Evolutionary conservation across 805 yeast species (phyloP).

Genomic region (Maudiozyma bulderi): DNA sequence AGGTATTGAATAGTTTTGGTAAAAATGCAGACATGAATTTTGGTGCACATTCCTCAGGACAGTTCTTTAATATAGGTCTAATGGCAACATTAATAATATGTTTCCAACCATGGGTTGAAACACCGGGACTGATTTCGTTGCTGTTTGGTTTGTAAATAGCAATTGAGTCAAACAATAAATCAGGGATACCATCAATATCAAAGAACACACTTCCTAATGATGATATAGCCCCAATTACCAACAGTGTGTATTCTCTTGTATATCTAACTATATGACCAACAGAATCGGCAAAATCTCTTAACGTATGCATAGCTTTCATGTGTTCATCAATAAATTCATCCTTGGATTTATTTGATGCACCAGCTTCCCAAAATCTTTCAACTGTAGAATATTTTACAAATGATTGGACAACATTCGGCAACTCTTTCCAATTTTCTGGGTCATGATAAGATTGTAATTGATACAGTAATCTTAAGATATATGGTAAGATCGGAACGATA

Average conservation of each 20-base stretch:
- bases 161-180: constrained; percentile 70
- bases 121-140: constrained; percentile 46
- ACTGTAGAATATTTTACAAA: constrained; percentile 83
- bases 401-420: constrained; percentile 83
- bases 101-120: constrained; percentile 93
- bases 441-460: constrained; percentile 94
- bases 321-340: constrained; percentile 92
- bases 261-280: constrained; percentile 94
- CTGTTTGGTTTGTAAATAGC: constrained; percentile 57
- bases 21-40: constrained; percentile 67
- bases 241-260: constrained; percentile 89
- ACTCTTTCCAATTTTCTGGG: constrained; percentile 79
- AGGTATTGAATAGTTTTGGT: constrained; percentile 62
- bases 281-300: constrained; percentile 94
- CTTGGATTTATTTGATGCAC: constrained; percentile 86
- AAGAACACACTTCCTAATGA: constrained; percentile 84
- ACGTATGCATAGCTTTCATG: constrained; percentile 85
- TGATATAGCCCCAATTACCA: constrained; percentile 81
- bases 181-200: constrained; percentile 74
- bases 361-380: constrained; percentile 98
- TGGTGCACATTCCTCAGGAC: constrained; percentile 63
- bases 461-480: constrained; percentile 72
- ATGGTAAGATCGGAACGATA: constrained; percentile 84
- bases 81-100: constrained; percentile 88
- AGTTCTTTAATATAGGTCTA: constrained; percentile 76